Percentiles rank a stretch among this genome's conserved stretches.
Conservation (phyloP, 306 rosid species). For the Styphnolobium japonicum region DNA sequence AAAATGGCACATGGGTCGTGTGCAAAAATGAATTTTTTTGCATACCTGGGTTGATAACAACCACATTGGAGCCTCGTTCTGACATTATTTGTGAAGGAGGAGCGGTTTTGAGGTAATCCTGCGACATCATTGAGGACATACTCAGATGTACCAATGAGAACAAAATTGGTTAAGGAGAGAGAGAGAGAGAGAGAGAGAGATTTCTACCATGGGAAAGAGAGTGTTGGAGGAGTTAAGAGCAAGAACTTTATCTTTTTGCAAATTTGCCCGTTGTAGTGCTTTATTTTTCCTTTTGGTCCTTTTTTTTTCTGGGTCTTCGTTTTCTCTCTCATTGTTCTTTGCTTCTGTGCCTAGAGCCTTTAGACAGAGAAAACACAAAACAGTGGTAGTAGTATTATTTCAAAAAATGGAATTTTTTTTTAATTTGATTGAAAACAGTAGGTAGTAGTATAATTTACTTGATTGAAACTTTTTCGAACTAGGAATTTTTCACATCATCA, state of each 20-base stretch:
- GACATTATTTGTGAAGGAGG: slow-evolving; percentile 84
- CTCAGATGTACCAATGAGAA: not conserved
- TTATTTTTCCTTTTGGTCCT: not conserved
- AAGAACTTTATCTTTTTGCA: not conserved
- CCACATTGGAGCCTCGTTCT: slow-evolving; percentile 90
- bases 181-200: not conserved
- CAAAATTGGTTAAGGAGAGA: not conserved
- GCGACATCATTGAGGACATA: slow-evolving; percentile 24
- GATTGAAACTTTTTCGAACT: too few relatives aligned
- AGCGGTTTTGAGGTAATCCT: slow-evolving; percentile 94
- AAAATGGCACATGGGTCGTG: not conserved
- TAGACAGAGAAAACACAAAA: not conserved
- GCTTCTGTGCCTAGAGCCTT: not conserved
- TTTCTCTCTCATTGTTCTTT: not conserved
- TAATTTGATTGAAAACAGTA: too few relatives aligned
- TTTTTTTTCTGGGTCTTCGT: not conserved
- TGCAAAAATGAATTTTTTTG: slow-evolving; percentile 5
- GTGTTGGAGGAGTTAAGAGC: not conserved
- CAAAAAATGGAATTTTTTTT: too few relatives aligned
- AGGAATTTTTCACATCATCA: too few relatives aligned
- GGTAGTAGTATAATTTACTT: too few relatives aligned
- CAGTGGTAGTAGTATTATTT: too few relatives aligned
- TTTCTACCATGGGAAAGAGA: slow-evolving; percentile 31
- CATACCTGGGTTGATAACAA: slow-evolving; percentile 89
- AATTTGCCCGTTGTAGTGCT: not conserved